Percentiles rank a stretch among this genome's conserved stretches.
phyloP scores from a whole-genome alignment of 176 grass and related monocot genomes.

The Luzula sylvatica region DNA sequence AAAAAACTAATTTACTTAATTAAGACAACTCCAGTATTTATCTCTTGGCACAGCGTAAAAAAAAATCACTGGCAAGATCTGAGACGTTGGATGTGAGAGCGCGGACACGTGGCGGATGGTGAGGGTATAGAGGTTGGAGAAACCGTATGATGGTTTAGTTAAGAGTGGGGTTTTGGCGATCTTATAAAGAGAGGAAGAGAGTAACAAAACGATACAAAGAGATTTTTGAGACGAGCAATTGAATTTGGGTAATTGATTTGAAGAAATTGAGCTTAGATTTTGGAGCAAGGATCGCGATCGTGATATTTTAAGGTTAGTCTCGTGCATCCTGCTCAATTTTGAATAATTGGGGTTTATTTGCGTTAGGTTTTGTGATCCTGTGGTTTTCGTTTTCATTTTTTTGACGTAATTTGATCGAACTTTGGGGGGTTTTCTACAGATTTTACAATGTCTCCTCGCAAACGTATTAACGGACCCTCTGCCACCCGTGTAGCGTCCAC shows the following conservation, averaged over 20 bases:
- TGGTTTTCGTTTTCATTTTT: constrained; percentile 1
- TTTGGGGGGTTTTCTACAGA: neutral
- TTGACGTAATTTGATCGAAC: neutral
- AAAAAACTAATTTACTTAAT: neutral
- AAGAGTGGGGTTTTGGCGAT: constrained; percentile 83
- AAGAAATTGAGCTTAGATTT: neutral
- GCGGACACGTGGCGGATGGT: constrained; percentile 20
- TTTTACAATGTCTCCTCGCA: constrained; percentile 75
- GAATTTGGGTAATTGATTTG: neutral
- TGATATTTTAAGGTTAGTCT: constrained; percentile 13
- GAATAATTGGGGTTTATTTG: neutral
- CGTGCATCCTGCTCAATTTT: constrained; percentile 10
- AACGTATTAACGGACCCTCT: constrained; percentile 38
- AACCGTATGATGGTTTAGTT: constrained; percentile 9
- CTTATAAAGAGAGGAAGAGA: constrained; percentile 40
- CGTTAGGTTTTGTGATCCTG: neutral
- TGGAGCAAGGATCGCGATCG: neutral
- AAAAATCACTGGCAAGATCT: neutral
- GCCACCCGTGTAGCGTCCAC: constrained; percentile 44
- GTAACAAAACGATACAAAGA: neutral
- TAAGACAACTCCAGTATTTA: neutral
- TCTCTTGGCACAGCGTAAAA: constrained; percentile 6
- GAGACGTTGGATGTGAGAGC: constrained; percentile 16
- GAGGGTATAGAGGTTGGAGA: neutral
- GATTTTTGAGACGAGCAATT: constrained; percentile 17